phyloP scores from a whole-genome alignment of 208 protist species.

The Leishmania mexicana region DNA sequence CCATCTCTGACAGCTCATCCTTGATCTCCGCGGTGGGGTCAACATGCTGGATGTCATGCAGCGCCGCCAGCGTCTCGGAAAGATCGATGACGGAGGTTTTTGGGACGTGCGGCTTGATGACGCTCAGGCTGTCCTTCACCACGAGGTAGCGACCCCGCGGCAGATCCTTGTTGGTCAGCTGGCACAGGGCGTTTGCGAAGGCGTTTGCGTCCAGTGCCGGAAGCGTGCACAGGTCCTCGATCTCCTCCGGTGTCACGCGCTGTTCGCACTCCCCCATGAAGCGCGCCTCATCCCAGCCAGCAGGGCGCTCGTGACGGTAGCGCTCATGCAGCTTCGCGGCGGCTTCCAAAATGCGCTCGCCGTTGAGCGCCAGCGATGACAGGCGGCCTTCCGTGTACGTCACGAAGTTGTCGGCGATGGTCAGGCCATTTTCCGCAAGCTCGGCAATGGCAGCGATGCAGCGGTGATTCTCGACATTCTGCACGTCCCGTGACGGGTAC shows the following conservation, averaged over 20 bases:
- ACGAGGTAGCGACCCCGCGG: constrained; percentile 67
- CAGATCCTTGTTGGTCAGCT: constrained; percentile 47
- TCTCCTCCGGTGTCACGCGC: constrained; percentile 42
- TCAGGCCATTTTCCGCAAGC: constrained; percentile 63
- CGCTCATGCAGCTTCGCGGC: constrained; percentile 37
- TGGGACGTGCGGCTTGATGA: constrained; percentile 53
- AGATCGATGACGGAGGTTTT: constrained; percentile 43
- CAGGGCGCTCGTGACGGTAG: constrained; percentile 71
- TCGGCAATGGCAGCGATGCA: constrained; percentile 50
- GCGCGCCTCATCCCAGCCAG: constrained; percentile 72
- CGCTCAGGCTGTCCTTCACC: constrained; percentile 60
- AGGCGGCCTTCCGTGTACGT: constrained; percentile 74
- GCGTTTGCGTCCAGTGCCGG: constrained; percentile 48
- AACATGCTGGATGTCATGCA: constrained; percentile 78
- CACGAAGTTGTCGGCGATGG: constrained; percentile 72
- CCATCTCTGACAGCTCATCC: constrained; percentile 70
- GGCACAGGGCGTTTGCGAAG: constrained; percentile 45
- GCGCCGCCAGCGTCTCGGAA: constrained; percentile 48
- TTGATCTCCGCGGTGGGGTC: constrained; percentile 61
- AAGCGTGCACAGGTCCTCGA: constrained; percentile 45
- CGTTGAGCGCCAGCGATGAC: constrained; percentile 46
- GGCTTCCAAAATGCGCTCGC: constrained; percentile 34
- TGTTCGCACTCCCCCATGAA: constrained; percentile 72
- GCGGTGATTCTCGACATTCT: constrained; percentile 74
- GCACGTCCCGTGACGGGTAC: constrained; percentile 60